Evolutionary conservation across 176 grass and related monocot genomes (phyloP).

Genomic region (Cenchrus fungigraminus): DNA sequence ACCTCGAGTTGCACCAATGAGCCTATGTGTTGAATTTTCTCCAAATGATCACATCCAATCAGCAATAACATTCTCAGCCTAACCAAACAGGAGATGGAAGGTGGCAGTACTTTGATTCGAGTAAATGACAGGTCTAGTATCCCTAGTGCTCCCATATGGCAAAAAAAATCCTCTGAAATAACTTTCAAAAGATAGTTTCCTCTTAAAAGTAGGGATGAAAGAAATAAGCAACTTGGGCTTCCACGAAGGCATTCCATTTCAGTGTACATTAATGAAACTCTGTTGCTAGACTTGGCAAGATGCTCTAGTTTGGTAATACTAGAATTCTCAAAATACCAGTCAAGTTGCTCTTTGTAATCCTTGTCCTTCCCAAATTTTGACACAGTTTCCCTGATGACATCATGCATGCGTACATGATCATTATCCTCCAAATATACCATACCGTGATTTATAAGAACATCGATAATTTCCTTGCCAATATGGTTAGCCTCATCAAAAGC

Average conservation of each 20-base stretch:
- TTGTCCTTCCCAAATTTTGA: neutral
- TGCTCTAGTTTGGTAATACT: neutral
- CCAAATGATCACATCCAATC: conserved; percentile 3
- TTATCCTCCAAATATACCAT: conserved; percentile 33
- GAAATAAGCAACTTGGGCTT: neutral
- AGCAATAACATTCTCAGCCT: conserved; percentile 22
- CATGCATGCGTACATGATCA: conserved; percentile 31
- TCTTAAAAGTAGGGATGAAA: conserved; percentile 40
- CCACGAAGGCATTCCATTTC: neutral
- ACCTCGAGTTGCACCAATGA: conserved; percentile 3
- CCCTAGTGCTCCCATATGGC: neutral
- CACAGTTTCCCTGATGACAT: conserved; percentile 31
- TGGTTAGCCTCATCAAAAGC: conserved; percentile 26
- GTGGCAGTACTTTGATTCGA: neutral
- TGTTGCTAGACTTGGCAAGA: neutral
- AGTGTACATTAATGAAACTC: conserved; percentile 20
- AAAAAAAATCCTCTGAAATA: conserved; percentile 29
- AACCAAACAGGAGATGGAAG: conserved; percentile 19
- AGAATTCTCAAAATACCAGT: neutral
- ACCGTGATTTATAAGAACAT: conserved; percentile 14
- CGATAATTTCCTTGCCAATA: conserved; percentile 19
- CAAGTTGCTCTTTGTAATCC: neutral
- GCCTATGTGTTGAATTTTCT: conserved; percentile 35
- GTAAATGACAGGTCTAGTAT: conserved; percentile 28
- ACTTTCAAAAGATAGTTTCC: neutral